Percentiles rank a stretch among this genome's conserved stretches.
Conservation (phyloP, 2,329 filamentous ascomycete genomes). For the Diaporthe eres region DNA sequence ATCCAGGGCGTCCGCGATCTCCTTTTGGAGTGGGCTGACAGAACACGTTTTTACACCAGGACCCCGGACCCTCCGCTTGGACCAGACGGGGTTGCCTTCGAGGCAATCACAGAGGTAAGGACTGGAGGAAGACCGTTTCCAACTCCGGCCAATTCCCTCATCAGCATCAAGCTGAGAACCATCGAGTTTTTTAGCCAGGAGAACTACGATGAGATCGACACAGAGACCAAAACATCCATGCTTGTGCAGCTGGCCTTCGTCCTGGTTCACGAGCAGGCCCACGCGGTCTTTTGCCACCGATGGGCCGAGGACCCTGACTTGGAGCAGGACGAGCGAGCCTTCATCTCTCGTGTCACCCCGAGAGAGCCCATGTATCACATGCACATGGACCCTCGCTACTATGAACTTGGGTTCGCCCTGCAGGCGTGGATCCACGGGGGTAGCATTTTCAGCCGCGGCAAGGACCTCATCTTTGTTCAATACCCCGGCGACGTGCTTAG, state of each 20-base stretch:
- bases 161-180: not conserved
- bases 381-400: not conserved
- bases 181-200: conserved; percentile 2
- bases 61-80: not conserved
- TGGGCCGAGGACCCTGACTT: not conserved
- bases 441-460: not conserved
- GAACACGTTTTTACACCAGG: not conserved
- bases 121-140: not conserved
- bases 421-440: not conserved
- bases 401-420: not conserved
- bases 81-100: not conserved
- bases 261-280: not conserved
- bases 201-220: not conserved
- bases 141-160: not conserved
- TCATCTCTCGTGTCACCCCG: not conserved
- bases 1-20: not conserved
- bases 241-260: not conserved
- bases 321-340: not conserved
- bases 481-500: not conserved
- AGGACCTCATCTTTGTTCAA: not conserved
- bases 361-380: not conserved
- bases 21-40: not conserved
- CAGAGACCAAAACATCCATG: not conserved
- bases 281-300: not conserved
- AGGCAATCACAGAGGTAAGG: not conserved